Evolutionary conservation across 768 basidiomycete genomes (phyloP).

Genomic region (Filobasidium floriforme): DNA sequence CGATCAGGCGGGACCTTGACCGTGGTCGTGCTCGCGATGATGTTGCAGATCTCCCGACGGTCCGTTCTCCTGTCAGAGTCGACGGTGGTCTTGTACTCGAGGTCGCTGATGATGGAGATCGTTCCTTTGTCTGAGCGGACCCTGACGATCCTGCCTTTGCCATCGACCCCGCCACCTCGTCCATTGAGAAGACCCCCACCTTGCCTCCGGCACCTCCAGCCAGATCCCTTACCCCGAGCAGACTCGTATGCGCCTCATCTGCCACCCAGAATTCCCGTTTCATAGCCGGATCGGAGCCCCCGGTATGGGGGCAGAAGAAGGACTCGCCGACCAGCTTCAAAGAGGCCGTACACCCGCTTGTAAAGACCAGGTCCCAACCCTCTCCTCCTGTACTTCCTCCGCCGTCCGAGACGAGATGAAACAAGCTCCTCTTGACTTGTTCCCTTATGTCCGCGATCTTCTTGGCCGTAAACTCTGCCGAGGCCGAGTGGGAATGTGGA

Average conservation of each 20-base stretch:
- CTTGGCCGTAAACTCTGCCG: constrained; percentile 16
- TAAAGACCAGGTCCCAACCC: constrained; percentile 34
- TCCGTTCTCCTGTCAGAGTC: too few species aligned
- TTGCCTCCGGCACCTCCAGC: constrained; percentile 1
- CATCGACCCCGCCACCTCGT: background rate
- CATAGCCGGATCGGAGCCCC: background rate
- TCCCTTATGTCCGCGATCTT: constrained; percentile 21
- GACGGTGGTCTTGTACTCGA: too few species aligned
- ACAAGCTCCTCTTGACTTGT: constrained; percentile 25
- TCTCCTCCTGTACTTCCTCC: background rate
- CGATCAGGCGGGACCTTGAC: constrained; percentile 16
- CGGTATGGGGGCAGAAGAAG: constrained; percentile 11
- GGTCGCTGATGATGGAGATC: too few species aligned
- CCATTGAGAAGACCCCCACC: background rate
- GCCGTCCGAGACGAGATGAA: constrained; percentile 13
- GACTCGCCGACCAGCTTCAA: constrained; percentile 28
- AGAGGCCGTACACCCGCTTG: constrained; percentile 28
- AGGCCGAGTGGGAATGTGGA: constrained; percentile 30
- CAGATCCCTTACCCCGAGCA: constrained; percentile 21
- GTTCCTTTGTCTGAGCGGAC: too few species aligned
- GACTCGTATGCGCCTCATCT: constrained; percentile 23
- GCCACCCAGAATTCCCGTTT: constrained; percentile 4
- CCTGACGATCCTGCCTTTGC: background rate
- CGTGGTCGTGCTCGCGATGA: background rate
- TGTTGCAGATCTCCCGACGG: background rate